Base-by-base conservation (phyloP, 257 asterid species). In the Gardenia jasminoides region DNA sequence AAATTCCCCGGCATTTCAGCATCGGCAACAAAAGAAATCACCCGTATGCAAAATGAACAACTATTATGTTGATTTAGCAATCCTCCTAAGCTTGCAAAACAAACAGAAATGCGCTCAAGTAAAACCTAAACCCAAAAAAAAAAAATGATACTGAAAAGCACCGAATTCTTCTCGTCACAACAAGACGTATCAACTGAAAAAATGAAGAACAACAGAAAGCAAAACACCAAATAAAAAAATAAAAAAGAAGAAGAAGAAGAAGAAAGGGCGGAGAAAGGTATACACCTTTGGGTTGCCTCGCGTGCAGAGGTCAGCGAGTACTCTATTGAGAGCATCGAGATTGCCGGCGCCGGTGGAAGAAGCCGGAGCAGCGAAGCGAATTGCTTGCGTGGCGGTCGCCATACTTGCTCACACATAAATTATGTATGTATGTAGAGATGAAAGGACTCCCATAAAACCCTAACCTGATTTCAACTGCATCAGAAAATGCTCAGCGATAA, bases 281-380 rank as follows among this genome's bases (percentile, higher is more conserved):
- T 54, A n/a, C 46, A 92, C 97, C 97, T 90, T 91, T 24, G 91
- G 94, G 83, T 78, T 88, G 58, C 92, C 91, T 44, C 92, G 89
- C 76, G 85, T 86, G 85, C 96, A 94, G 68, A 94, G 89, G 77
- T 91, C 97, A 16, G 92, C 84, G 30, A 94, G 90, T 6, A 92
- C 87, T 24, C 94, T 84, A 54, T 91, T 86, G 74, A 95, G 91
- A 28, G 94, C 86, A 69, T 95, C 99, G 36, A 91, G 80, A 81
- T 90, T 90, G 22, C 91, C 91, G 28, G 92, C 85, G 69, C 92
- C 92, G 72, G 92, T 74, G 80, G 92, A 81, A 10, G 92, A 66
- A 30, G 88, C 88, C 52, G 97, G 88, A 19, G 84, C 88, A 79
- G 78, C 74, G 86, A 90, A 91, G 67, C 99, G 91, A 78, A 88